Base-by-base conservation (phyloP, 306 rosid genomes). In the Urtica urens region DNA sequence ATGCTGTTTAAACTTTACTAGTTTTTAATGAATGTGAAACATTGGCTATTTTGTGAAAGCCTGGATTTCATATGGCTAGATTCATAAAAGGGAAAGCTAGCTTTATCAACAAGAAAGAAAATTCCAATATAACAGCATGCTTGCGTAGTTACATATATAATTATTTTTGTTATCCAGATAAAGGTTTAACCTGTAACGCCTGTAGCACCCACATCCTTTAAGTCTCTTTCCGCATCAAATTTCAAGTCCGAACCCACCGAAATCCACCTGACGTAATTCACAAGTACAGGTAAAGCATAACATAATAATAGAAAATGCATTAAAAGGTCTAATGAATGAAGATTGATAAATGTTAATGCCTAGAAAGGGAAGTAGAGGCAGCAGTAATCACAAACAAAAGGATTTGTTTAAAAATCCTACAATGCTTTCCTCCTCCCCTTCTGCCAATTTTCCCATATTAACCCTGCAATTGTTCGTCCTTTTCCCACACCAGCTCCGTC, bases 401-500 rank as follows among this genome's bases (percentile, higher is more conserved):
- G 61, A 72, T 26, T 28, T 30, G 15, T 60, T 53, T 66, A 51
- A 16, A 42, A 63, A 69, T 79, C 93, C 67, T 77, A 90, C 99
- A 90, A 60, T 37, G 99, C 82, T 76, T 75, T 85, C 64, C 66
- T 81, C 85, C 90, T 77, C 38, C 82, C 76, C 9, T 58, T 76
- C 65, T 82, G 78, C 99, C 95, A 90, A 64, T 90, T 85, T 77
- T 90, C 99, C 99, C 85, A 82, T 45, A 90, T 81, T 69, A 90
- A 62, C 49, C 99, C 99, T 2, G 94, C 99, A 64, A 90, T 75
- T 22, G 99, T 85, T 57, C 99, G 87, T 64, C 99, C 99, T 75
- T 90, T 90, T 61, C 99, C 99, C 53, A 90, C 95, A 57, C 99
- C 99, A 59, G 99, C 99, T 58, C 99, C 99, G 69, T 90, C 99